Evolutionary conservation across 306 rosid genomes (phyloP), one percentile per base, ranked within the genome.

Genomic region (Vigna hirtella): DNA sequence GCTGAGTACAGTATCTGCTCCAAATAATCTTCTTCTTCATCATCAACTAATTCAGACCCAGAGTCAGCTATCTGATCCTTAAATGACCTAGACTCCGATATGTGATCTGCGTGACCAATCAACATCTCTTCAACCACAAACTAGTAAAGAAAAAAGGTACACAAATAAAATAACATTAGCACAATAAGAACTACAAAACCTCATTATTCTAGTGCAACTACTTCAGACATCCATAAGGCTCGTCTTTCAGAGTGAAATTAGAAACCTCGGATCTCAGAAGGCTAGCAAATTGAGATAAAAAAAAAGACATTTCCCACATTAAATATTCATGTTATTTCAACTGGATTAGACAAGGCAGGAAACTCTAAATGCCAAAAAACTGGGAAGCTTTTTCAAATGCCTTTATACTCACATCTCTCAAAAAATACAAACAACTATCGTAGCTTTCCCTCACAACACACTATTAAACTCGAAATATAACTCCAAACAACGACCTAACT

Each of bases 1-100:
- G 92, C 92, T 7, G 89, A 69, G 87, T 90, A 87, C 16, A 94
- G 82, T 66, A 90, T 79, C 73, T 86, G 83, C 75, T 92, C 97
- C 4, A 85, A 66, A 78, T 56, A 65, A 38, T 59, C 88, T 80
- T 86, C 86, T 13, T 78, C 81, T 45, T 89, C 93, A 34, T 85
- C 91, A 11, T 86, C 83, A 2, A 87, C 85, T 51, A 77, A 69
- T 57, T 80, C 94, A 14, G 91, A 83, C 55, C 73, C 80, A 52
- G 87, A 86, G 64, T 85, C 88, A 48, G 90, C 66, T 76, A 87
- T 82, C 56, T 80, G 90, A 78, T 81, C 87, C 82, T 32, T 85
- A 4, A 87, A 81, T 55, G 92, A 69, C 62, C 82, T 79, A 74
- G 20, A 69, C 78, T 92, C 95, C 10, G 95, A 87, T 42, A 88